Conservation (phyloP, 106 monocot genomes). For the Amphibolis antarctica region DNA sequence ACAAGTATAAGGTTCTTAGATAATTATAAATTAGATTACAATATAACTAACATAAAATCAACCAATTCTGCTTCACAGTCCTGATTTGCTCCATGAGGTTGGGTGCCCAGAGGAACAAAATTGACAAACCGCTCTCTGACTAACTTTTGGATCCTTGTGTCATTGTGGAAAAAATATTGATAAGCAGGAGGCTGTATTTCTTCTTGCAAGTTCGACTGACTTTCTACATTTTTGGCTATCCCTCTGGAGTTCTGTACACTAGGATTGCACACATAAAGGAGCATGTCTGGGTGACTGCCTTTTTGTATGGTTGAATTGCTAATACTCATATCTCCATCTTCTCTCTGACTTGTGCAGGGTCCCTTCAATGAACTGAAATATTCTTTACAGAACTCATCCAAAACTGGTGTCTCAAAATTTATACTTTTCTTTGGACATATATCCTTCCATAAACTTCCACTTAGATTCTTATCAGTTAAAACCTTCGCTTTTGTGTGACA, state of each 20-base stretch:
- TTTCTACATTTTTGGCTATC: not conserved
- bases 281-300: too few relatives aligned
- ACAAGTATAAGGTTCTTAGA: not conserved
- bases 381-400: constrained; percentile 83
- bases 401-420: constrained; percentile 59
- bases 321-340: constrained; percentile 6
- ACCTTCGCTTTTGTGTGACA: constrained; percentile 2
- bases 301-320: constrained; percentile 7
- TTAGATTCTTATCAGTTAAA: constrained; percentile 10
- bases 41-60: constrained; percentile 49
- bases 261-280: constrained; percentile 9
- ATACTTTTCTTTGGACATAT: constrained; percentile 16
- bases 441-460: constrained; percentile 35
- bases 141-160: constrained; percentile 43
- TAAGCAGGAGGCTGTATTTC: constrained; percentile 47
- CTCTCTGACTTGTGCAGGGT: constrained; percentile 7
- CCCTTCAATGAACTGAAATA: constrained; percentile 44
- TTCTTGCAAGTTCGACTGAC: constrained; percentile 12
- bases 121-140: constrained; percentile 39
- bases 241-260: constrained; percentile 7
- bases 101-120: constrained; percentile 53
- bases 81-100: constrained; percentile 15
- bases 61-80: constrained; percentile 26
- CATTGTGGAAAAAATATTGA: constrained; percentile 61
- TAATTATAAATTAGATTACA: not conserved